phyloP scores from a whole-genome alignment of 352 stramenopile genomes.

The Globisporangium emineosum region DNA sequence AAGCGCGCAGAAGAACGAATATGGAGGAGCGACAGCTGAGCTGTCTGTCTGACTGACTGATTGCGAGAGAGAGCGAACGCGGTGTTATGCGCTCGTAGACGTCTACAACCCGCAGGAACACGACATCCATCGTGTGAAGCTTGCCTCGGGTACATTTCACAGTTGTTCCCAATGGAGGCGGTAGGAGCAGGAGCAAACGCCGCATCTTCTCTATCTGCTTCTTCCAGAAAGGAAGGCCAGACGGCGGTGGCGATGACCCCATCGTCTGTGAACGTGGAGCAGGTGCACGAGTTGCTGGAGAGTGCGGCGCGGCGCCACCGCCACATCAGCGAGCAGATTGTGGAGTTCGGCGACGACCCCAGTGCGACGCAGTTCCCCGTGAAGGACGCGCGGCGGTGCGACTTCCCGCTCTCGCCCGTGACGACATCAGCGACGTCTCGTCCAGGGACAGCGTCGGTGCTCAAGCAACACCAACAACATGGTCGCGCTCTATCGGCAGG shows the following conservation, averaged over 20 bases:
- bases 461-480: not conserved
- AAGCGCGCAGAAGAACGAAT: too few relatives aligned
- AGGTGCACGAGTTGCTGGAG: conserved; percentile 13
- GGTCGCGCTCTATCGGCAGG: not conserved
- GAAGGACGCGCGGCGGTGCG: conserved; percentile 11
- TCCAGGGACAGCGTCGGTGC: conserved; percentile 5
- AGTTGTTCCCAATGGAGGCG: not conserved
- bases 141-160: too few relatives aligned
- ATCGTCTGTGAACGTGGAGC: conserved; percentile 2
- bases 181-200: not conserved
- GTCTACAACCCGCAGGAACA: too few relatives aligned
- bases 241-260: not conserved
- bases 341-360: conserved; percentile 12
- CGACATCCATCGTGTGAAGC: too few relatives aligned
- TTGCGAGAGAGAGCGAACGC: too few relatives aligned
- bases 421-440: conserved; percentile 1
- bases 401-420: conserved; percentile 15
- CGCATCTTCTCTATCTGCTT: not conserved
- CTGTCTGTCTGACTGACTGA: too few relatives aligned
- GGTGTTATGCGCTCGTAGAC: too few relatives aligned
- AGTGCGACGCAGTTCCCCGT: conserved; percentile 9
- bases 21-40: too few relatives aligned
- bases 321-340: conserved; percentile 15
- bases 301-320: conserved; percentile 6
- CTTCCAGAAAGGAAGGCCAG: not conserved